Evolutionary conservation across 2,329 filamentous ascomycete species (phyloP), one percentile per base, ranked within the genome.

Genomic region (Ceratocystis diversiconidia): DNA sequence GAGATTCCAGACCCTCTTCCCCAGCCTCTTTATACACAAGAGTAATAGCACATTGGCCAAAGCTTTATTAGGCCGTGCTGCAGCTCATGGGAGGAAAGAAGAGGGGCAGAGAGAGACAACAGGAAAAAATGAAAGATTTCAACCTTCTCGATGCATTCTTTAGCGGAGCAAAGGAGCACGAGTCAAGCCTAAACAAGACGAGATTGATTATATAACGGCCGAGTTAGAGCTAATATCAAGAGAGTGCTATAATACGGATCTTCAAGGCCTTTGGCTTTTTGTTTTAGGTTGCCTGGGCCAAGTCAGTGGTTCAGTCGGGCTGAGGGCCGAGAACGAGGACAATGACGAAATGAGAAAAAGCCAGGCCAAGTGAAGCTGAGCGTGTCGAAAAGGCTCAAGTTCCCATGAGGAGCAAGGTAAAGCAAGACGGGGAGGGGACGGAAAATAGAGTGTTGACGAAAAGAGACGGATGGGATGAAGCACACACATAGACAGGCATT

Each of bases 41-140:
- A 32, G 22, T 6, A 17, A 28, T 30, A 36, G 17, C 10, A 59
- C 32, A 36, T n/a, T 59, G 28, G 55, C 25, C 55, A 32, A 59
- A 59, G 55, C 28, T 36, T 59, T 32, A 59, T 59, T 59, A 19
- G 55, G 55, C 55, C 28, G 28, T 59, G 55, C 55, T 59, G 55
- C 28, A 59, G 55, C 5, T 59, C 2, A 8, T 36, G 30, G 15
- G 15, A 7, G 28, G n/a, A 30, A 36, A n/a, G 52, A 17, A 22
- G 25, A 52, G 7, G 48, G 48, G 22, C n/a, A 52, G 48, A 52
- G 5, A 25, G 22, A 52, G 48, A 8, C 22, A 7, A 25, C 48
- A 52, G 22, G 22, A 32, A 30, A 36, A 30, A 36, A 3, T 5
- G 15, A 19, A 15, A 15, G 28, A n/a, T 22, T 15, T 36, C 8